phyloP scores from a whole-genome alignment of 306 rosid species.

The Pueraria montana region DNA sequence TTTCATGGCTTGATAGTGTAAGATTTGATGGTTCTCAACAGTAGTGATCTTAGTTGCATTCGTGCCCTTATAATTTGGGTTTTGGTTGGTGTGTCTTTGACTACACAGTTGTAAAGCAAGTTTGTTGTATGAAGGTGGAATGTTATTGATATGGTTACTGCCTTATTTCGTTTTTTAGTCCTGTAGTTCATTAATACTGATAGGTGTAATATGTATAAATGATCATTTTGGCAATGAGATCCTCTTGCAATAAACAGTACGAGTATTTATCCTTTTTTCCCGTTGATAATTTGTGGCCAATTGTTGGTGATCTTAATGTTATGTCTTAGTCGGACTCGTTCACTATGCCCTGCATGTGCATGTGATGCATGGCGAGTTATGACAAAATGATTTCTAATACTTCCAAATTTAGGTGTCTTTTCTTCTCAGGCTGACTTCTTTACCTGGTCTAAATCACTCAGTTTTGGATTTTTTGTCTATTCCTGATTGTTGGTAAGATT shows the following conservation, averaged over 20 bases:
- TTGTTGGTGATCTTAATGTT: constrained; percentile 22
- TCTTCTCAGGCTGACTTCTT: constrained; percentile 26
- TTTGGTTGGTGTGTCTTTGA: constrained; percentile 45
- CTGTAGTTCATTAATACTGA: constrained; percentile 44
- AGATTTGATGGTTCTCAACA: constrained; percentile 54
- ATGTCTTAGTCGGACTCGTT: constrained; percentile 4
- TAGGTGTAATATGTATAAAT: constrained; percentile 57
- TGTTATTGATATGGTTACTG: constrained; percentile 42
- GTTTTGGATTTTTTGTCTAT: constrained; percentile 26
- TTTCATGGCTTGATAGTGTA: constrained; percentile 74
- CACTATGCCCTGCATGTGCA: constrained; percentile 41
- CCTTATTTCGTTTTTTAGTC: constrained; percentile 34
- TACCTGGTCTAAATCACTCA: constrained; percentile 35
- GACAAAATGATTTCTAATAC: constrained; percentile 36
- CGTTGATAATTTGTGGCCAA: background rate
- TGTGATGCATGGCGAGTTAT: constrained; percentile 40
- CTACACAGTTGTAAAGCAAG: constrained; percentile 57
- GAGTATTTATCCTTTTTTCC: constrained; percentile 9
- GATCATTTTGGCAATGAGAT: constrained; percentile 46
- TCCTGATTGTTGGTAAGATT: constrained; percentile 32
- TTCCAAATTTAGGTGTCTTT: constrained; percentile 43
- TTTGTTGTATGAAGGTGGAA: constrained; percentile 48
- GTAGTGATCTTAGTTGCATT: constrained; percentile 48
- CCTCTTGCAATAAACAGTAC: constrained; percentile 40
- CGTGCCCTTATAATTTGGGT: constrained; percentile 31